Percentiles rank a stretch among this genome's conserved stretches.
Evolutionary conservation across 2,329 filamentous ascomycete genomes (phyloP).

Genomic region (Didymella sp.): DNA sequence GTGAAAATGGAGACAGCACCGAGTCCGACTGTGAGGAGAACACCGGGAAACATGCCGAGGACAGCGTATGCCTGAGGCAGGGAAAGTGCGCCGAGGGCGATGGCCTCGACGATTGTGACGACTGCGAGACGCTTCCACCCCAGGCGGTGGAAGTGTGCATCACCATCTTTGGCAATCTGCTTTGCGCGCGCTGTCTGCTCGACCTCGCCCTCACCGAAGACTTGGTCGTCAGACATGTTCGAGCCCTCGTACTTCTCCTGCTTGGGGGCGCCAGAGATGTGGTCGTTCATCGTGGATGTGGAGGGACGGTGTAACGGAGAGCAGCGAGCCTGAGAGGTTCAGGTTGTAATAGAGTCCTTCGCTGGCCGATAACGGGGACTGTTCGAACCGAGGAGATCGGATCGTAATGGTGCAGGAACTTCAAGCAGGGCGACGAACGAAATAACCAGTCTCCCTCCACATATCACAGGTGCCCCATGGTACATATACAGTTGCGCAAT

Average conservation of each 20-base stretch:
- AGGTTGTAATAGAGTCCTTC: neutral
- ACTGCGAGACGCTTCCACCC: slow-evolving; percentile 26
- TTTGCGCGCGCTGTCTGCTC: slow-evolving; percentile 18
- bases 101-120: slow-evolving; percentile 24
- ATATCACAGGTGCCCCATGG: slow-evolving; percentile 17
- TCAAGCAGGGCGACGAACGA: neutral
- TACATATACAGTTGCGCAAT: slow-evolving; percentile 18
- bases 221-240: slow-evolving; percentile 16
- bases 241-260: slow-evolving; percentile 18
- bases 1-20: slow-evolving; percentile 23
- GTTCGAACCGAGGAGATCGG: neutral
- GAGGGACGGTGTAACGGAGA: neutral
- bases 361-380: slow-evolving; percentile 6
- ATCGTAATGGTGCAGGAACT: neutral
- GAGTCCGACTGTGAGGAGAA: slow-evolving; percentile 20
- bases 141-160: slow-evolving; percentile 24
- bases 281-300: slow-evolving; percentile 6
- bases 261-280: slow-evolving; percentile 10
- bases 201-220: slow-evolving; percentile 20
- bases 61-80: slow-evolving; percentile 22
- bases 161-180: slow-evolving; percentile 22
- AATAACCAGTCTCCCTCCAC: slow-evolving; percentile 10
- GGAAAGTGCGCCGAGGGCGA: slow-evolving; percentile 22
- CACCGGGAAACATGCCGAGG: slow-evolving; percentile 23
- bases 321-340: neutral